These are phyloP conservation scores for Pyracantha coccinea DNA, from an alignment of 331 rosid genomes.

Conservation along the genomic window DNA sequence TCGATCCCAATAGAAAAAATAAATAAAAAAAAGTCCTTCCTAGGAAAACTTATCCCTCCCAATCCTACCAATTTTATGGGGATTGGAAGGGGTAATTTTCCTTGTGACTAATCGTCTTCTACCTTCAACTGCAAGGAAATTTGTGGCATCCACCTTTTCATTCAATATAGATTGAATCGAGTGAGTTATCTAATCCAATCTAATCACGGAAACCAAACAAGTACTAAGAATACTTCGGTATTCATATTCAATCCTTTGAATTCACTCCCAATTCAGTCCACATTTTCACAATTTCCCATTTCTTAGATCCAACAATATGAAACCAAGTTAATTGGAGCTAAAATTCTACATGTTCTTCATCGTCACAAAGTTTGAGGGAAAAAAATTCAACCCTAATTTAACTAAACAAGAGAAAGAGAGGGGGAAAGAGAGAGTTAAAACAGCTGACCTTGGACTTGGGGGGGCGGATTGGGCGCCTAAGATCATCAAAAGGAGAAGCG, in stretches of 20 bases:
- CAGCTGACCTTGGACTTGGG: constrained; percentile 47
- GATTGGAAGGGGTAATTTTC: too few relatives aligned
- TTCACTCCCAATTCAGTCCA: neutral
- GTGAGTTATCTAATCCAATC: too few relatives aligned
- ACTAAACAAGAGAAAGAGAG: neutral
- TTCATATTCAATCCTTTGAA: neutral
- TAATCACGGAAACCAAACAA: too few relatives aligned
- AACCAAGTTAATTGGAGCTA: neutral
- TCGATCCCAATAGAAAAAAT: too few relatives aligned
- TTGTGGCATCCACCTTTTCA: too few relatives aligned
- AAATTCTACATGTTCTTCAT: neutral
- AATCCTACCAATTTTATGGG: too few relatives aligned
- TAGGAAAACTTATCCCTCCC: neutral
- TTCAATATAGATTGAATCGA: too few relatives aligned
- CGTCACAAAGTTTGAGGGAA: neutral
- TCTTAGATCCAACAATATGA: neutral
- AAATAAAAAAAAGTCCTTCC: neutral
- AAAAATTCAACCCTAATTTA: neutral
- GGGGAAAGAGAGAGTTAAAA: neutral
- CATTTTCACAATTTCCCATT: neutral
- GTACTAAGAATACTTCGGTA: too few relatives aligned
- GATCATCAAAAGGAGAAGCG: constrained; percentile 38
- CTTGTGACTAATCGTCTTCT: too few relatives aligned
- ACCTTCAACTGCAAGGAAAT: too few relatives aligned
- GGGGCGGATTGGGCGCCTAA: constrained; percentile 14